Base-by-base conservation (phyloP, 768 basidiomycete genomes). In the Russula lepida region DNA sequence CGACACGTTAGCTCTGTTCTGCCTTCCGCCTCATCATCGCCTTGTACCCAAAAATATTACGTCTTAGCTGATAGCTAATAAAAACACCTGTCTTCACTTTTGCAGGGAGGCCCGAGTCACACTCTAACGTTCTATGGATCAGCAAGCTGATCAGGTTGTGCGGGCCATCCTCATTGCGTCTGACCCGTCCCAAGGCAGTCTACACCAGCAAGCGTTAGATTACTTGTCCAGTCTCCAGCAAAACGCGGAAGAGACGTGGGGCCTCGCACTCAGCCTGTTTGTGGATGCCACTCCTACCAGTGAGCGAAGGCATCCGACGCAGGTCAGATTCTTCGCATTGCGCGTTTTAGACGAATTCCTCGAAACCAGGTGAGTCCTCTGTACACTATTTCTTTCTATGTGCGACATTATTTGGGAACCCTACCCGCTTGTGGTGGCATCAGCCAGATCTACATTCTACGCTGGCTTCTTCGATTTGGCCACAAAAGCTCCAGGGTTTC, bases 141-240 rank as follows among this genome's bases (percentile, higher is more conserved):
- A 82, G 69, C 84, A 88, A 75, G 78, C 87, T 68, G 82, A 86
- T 66, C 86, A 83, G 71, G 78, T 89, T 65, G 84, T 89, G 19
- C 88, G 86, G 74, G 94, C 94, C 51, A 92, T 95, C 73, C 76
- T 81, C 70, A 87, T 95, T 75, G 94, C 93, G 54, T 88, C 88
- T 62, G 87, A 93, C 76, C 88, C 86, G 56, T 75, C 78, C 15
- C 88, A 85, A 72, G 77, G 76, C 58, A 71, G 80, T 28, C 74
- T 95, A 35, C 90, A 94, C 74, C 87, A 85, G 60, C 87, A 95
- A 72, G 95, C 95, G 35, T 78, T 97, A 67, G 84, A 86, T 58
- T 98, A 89, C 72, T 78, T 98, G 33, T 79, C 83, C 30, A 82
- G 79, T 58, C 78, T 97, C 64, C 88, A 90, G 68, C 83, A 85